Conservation (phyloP, 1,284 basidiomycete genomes). For the Tremellales sp. region DNA sequence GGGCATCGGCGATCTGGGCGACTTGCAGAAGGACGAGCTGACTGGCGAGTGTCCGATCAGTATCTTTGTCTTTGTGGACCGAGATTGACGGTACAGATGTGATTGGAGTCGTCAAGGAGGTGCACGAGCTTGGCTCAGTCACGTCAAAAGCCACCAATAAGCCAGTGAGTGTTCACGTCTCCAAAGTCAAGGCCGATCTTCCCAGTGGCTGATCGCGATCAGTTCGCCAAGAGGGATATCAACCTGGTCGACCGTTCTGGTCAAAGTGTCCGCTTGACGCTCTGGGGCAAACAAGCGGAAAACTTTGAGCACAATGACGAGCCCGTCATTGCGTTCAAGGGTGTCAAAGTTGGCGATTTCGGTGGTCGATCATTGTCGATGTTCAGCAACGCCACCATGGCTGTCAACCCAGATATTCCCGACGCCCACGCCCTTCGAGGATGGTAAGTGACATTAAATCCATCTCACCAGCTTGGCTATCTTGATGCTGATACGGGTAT, state of each 20-base stretch:
- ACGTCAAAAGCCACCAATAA: conserved; percentile 68
- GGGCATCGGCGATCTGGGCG: conserved; percentile 61
- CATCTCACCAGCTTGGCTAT: too few species aligned
- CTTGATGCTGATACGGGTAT: conserved; percentile 13
- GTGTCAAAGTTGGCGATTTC: conserved; percentile 91
- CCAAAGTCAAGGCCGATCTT: background rate
- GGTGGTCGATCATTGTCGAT: conserved; percentile 81
- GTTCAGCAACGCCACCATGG: conserved; percentile 65
- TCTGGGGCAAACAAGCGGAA: conserved; percentile 97
- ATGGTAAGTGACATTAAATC: conserved; percentile 58
- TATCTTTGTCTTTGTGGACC: background rate
- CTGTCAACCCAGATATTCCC: conserved; percentile 79
- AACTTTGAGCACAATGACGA: conserved; percentile 58
- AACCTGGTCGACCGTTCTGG: conserved; percentile 80
- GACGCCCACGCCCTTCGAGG: conserved; percentile 83
- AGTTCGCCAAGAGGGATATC: conserved; percentile 84
- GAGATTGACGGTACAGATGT: conserved; percentile 61
- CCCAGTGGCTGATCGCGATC: background rate
- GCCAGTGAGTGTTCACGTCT: conserved; percentile 52
- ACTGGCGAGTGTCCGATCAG: conserved; percentile 2
- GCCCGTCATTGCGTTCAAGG: conserved; percentile 87
- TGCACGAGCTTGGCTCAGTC: conserved; percentile 65
- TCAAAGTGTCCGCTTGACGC: conserved; percentile 76
- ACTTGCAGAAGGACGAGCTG: conserved; percentile 64
- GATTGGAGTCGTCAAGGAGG: conserved; percentile 76